Evolutionary conservation across 2,329 filamentous ascomycete genomes (phyloP).

Genomic region (Gnomoniopsis sp.): DNA sequence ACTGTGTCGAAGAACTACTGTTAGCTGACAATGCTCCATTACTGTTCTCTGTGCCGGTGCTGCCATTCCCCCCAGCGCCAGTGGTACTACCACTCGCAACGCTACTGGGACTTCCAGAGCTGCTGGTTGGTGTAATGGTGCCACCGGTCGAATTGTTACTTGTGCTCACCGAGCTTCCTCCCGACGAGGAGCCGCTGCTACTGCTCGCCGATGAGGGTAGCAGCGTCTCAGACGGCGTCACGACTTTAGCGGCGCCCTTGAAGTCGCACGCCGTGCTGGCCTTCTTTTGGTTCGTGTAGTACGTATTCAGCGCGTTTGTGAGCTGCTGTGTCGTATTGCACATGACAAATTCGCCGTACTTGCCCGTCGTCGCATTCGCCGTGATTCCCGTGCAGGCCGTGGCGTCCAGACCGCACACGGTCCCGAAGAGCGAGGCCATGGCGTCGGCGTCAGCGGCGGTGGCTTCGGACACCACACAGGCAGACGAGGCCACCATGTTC

Average conservation of each 20-base stretch:
- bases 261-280: conserved; percentile 65
- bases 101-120: conserved; percentile 2
- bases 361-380: conserved; percentile 62
- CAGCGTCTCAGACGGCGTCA: conserved; percentile 5
- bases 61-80: conserved; percentile 1
- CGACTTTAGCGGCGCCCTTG: conserved; percentile 54
- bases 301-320: conserved; percentile 68
- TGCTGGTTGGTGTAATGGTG: not conserved
- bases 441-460: conserved; percentile 52
- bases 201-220: not conserved
- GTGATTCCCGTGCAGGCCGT: conserved; percentile 65
- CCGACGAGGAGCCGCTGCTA: conserved; percentile 2
- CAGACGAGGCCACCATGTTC: conserved; percentile 76
- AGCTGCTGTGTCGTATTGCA: conserved; percentile 69
- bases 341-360: conserved; percentile 76
- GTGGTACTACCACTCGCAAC: not conserved
- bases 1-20: not conserved
- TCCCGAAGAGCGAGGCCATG: conserved; percentile 68
- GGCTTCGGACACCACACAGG: conserved; percentile 59
- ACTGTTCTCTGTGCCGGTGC: not conserved
- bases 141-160: not conserved
- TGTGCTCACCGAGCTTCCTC: conserved; percentile 7
- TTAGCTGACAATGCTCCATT: not conserved
- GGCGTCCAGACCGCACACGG: conserved; percentile 60
- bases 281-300: conserved; percentile 59